A percentile compares a stretch with the other conserved stretches of the same genome.
Evolutionary conservation across 371 early-diverging fungal species (phyloP).

Genomic region (Amoeboaphelidium protococcarum): DNA sequence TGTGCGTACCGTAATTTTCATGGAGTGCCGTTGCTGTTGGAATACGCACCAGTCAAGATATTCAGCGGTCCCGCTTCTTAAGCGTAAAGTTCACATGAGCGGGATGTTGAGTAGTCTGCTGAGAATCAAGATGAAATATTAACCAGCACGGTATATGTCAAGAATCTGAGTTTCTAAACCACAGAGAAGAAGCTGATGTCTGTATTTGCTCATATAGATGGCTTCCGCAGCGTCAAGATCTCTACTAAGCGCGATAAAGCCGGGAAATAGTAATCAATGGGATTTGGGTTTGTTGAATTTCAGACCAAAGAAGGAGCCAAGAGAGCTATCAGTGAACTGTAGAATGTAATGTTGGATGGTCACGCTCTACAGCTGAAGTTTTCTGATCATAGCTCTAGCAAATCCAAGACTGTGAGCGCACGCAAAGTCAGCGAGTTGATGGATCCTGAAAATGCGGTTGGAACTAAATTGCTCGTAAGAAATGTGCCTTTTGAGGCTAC

Average conservation of each 20-base stretch:
- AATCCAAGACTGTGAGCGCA: too few relatives aligned
- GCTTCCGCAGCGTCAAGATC: slow-evolving; percentile 45
- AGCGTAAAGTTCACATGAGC: slow-evolving; percentile 11
- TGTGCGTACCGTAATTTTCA: slow-evolving; percentile 75
- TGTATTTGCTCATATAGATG: slow-evolving; percentile 35
- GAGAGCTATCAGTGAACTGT: slow-evolving; percentile 51
- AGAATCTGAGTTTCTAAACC: slow-evolving; percentile 75
- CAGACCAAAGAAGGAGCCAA: slow-evolving; percentile 38
- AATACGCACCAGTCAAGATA: slow-evolving; percentile 64
- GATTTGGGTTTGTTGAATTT: slow-evolving; percentile 93
- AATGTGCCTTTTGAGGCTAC: slow-evolving; percentile 98
- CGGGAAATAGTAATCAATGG: slow-evolving; percentile 40
- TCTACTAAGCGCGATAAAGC: slow-evolving; percentile 45
- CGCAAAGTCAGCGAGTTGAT: slow-evolving; percentile 7
- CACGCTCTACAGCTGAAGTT: neutral
- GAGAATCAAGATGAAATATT: slow-evolving; percentile 21
- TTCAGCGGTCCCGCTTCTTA: slow-evolving; percentile 20
- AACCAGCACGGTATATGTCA: slow-evolving; percentile 61
- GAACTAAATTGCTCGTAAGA: slow-evolving; percentile 73
- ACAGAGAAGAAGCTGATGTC: slow-evolving; percentile 38
- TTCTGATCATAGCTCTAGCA: neutral
- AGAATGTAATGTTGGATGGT: slow-evolving; percentile 10
- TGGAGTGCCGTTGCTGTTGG: slow-evolving; percentile 64
- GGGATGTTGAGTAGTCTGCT: slow-evolving; percentile 10
- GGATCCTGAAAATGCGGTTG: slow-evolving; percentile 16